Evolutionary conservation across 108 stramenopile genomes (phyloP).

Genomic region (Pseudonitzschia multistriata): DNA sequence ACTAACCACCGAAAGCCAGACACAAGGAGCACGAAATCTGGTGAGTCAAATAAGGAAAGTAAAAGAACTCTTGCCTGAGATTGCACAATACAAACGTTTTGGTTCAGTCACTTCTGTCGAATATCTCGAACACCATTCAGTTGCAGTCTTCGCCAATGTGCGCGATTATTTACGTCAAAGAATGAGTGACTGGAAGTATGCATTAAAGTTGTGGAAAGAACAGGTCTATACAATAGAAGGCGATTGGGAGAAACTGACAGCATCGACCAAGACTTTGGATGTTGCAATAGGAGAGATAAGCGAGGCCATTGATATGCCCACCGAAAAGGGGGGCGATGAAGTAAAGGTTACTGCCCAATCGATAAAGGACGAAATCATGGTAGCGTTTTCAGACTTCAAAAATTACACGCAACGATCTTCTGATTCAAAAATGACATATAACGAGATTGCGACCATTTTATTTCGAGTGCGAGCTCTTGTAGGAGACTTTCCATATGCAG

Average conservation of each 20-base stretch:
- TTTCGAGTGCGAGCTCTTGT: conserved; percentile 4
- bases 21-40: too few species aligned
- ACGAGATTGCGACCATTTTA: neutral
- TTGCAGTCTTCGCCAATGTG: neutral
- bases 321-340: neutral
- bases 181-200: neutral
- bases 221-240: neutral
- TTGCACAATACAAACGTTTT: neutral
- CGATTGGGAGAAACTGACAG: neutral
- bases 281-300: neutral
- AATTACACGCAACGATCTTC: neutral
- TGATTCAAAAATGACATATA: neutral
- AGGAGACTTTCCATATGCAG: neutral
- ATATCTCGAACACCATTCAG: neutral
- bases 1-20: too few species aligned
- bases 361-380: conserved; percentile 5
- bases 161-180: neutral
- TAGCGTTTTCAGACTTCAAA: neutral
- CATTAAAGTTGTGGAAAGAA: neutral
- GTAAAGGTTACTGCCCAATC: neutral
- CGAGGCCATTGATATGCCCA: conserved; percentile 8
- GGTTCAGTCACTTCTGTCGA: neutral
- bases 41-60: neutral
- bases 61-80: neutral
- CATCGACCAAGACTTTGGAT: conserved; percentile 17